Percentiles rank a stretch among this genome's conserved stretches.
These are phyloP conservation scores for Backusella luteola DNA, from an alignment of 192 early-diverging fungal genomes.

Conservation along the genomic window DNA sequence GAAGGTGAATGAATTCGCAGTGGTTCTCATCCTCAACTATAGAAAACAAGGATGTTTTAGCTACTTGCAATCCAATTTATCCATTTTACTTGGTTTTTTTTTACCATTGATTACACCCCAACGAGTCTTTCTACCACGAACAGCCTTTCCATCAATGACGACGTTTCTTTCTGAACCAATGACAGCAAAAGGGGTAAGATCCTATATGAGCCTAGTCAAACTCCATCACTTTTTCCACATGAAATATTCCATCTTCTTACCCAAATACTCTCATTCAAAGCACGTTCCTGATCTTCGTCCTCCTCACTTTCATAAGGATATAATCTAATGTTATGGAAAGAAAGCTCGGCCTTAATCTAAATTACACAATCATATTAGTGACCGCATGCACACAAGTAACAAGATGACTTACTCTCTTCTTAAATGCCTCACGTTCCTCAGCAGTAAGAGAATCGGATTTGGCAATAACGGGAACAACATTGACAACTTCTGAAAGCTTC, in stretches of 20 bases:
- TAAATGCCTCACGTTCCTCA: slow-evolving; percentile 81
- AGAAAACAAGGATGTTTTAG: slow-evolving; percentile 61
- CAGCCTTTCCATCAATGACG: slow-evolving; percentile 81
- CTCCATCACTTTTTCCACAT: not conserved
- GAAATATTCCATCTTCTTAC: slow-evolving; percentile 18
- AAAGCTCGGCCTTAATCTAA: slow-evolving; percentile 84
- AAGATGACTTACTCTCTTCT: slow-evolving; percentile 55
- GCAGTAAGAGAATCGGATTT: slow-evolving; percentile 85
- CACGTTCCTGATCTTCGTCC: slow-evolving; percentile 76
- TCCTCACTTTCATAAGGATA: slow-evolving; percentile 90
- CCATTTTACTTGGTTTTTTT: not conserved
- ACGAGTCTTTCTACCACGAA: slow-evolving; percentile 86
- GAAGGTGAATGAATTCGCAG: slow-evolving; percentile 93
- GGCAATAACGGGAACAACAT: slow-evolving; percentile 88
- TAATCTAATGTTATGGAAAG: slow-evolving; percentile 86
- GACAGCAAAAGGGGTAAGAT: slow-evolving; percentile 91
- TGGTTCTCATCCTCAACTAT: slow-evolving; percentile 89
- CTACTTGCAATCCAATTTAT: not conserved
- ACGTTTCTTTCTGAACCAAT: slow-evolving; percentile 93
- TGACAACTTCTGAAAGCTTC: slow-evolving; percentile 80
- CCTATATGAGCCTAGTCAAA: slow-evolving; percentile 34
- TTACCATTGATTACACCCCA: slow-evolving; percentile 88
- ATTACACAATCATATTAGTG: not conserved
- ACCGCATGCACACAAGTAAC: not conserved
- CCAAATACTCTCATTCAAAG: slow-evolving; percentile 74